Conservation (phyloP, 139 green algal genomes). For the Chlamydomonas schloesseri region DNA sequence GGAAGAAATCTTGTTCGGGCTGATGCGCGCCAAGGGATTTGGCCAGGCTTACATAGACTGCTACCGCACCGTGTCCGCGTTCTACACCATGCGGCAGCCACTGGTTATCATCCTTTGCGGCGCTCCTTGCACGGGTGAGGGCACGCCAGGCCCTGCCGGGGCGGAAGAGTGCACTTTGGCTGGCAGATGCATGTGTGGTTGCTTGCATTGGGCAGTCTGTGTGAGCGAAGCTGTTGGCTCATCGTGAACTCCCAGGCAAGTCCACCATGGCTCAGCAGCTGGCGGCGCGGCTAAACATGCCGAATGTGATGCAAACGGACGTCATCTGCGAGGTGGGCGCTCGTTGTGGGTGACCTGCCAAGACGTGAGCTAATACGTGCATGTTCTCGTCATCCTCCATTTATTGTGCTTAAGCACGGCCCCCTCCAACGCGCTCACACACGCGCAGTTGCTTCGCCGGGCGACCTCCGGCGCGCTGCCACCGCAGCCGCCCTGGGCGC, state of each 20-base stretch:
- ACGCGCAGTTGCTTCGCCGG: conserved; percentile 17
- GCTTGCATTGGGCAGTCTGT: too few relatives aligned
- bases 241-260: conserved; percentile 86
- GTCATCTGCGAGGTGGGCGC: conserved; percentile 81
- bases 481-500: conserved; percentile 16
- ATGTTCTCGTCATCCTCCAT: too few relatives aligned
- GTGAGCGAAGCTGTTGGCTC: too few relatives aligned
- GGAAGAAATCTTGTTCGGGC: conserved; percentile 83
- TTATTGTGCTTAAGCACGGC: too few relatives aligned
- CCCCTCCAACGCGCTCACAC: too few relatives aligned
- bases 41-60: conserved; percentile 80
- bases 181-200: too few relatives aligned
- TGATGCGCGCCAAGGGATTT: conserved; percentile 83
- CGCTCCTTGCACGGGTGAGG: conserved; percentile 77
- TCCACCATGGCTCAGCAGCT: conserved; percentile 92
- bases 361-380: too few relatives aligned
- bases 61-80: conserved; percentile 88
- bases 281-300: conserved; percentile 91
- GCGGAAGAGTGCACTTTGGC: too few relatives aligned
- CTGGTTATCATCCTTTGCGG: conserved; percentile 91
- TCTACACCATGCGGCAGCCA: conserved; percentile 78
- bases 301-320: conserved; percentile 94
- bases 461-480: not conserved
- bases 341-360: too few relatives aligned
- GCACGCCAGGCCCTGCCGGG: not conserved